Conservation (phyloP, 805 yeast species). For the Wickerhamiella parazyma region DNA sequence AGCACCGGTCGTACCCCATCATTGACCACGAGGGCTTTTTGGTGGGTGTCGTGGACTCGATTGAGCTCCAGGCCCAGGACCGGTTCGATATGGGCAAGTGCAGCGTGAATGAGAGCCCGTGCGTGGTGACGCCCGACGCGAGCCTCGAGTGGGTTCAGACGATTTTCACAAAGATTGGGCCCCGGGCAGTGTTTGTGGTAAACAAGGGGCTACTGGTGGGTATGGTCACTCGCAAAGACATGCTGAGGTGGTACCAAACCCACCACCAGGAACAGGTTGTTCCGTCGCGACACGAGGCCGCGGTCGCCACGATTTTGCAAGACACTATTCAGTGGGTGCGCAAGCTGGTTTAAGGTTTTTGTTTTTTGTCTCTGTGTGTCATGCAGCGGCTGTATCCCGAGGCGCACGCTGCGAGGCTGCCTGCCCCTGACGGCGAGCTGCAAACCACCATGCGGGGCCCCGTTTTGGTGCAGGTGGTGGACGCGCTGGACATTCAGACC, state of each 20-base stretch:
- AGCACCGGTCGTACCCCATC: constrained; percentile 28
- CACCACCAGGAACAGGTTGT: neutral
- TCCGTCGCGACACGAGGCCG: neutral
- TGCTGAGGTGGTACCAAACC: constrained; percentile 31
- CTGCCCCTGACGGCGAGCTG: neutral
- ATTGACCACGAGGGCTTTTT: constrained; percentile 23
- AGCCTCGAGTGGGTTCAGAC: constrained; percentile 51
- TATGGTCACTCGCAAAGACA: constrained; percentile 72
- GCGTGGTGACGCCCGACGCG: constrained; percentile 40
- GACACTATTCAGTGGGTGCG: too few species aligned
- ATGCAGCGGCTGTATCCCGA: neutral
- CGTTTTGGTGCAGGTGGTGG: constrained; percentile 1
- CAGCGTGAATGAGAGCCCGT: constrained; percentile 35
- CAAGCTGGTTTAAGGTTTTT: too few species aligned
- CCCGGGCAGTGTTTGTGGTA: constrained; percentile 56
- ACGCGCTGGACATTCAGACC: neutral
- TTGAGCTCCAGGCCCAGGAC: constrained; percentile 15
- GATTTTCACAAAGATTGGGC: constrained; percentile 67
- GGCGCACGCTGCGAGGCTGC: neutral
- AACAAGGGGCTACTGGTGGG: constrained; percentile 50
- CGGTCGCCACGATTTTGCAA: neutral
- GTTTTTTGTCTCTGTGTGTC: neutral
- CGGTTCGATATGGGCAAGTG: constrained; percentile 7
- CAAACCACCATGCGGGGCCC: neutral
- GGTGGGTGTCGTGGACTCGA: constrained; percentile 25